Conservation (phyloP, 768 basidiomycete genomes). For the Daedalea quercina region DNA sequence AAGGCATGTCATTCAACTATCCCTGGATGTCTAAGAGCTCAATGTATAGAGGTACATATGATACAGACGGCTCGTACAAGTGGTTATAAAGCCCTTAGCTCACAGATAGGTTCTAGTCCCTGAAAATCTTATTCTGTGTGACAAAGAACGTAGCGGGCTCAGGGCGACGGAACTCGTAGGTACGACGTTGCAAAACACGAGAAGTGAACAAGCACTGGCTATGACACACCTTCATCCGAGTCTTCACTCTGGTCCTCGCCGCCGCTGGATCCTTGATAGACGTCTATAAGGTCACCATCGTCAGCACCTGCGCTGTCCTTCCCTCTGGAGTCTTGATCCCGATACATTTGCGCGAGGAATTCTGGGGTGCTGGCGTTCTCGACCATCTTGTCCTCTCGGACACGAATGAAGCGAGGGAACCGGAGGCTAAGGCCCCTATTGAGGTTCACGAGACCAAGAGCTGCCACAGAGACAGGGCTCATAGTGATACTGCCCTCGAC, state of each 20-base stretch:
- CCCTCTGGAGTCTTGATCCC: conserved; percentile 46
- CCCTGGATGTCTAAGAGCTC: too few relatives aligned
- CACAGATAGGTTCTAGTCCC: too few relatives aligned
- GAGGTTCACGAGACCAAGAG: conserved; percentile 50
- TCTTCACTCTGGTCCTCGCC: conserved; percentile 12
- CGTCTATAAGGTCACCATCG: conserved; percentile 57
- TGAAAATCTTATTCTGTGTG: too few relatives aligned
- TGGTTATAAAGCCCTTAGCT: too few relatives aligned
- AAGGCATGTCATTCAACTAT: too few relatives aligned
- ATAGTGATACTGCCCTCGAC: conserved; percentile 55
- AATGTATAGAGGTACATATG: too few relatives aligned
- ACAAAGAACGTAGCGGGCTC: too few relatives aligned
- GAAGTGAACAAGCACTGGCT: too few relatives aligned
- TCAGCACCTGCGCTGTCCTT: conserved; percentile 35
- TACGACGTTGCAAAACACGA: too few relatives aligned
- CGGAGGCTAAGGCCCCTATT: conserved; percentile 72
- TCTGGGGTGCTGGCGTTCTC: conserved; percentile 68
- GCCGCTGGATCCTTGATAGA: conserved; percentile 29
- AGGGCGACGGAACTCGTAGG: too few relatives aligned
- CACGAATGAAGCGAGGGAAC: conserved; percentile 79
- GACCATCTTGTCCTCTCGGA: conserved; percentile 66
- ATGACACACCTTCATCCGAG: not conserved
- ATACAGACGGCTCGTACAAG: too few relatives aligned
- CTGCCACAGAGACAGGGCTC: conserved; percentile 82
- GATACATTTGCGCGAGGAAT: conserved; percentile 66